Evolutionary conservation across 2,329 filamentous ascomycete species (phyloP), one percentile per base, ranked within the genome.

Genomic region (Stagonosporopsis chrysanthemi): DNA sequence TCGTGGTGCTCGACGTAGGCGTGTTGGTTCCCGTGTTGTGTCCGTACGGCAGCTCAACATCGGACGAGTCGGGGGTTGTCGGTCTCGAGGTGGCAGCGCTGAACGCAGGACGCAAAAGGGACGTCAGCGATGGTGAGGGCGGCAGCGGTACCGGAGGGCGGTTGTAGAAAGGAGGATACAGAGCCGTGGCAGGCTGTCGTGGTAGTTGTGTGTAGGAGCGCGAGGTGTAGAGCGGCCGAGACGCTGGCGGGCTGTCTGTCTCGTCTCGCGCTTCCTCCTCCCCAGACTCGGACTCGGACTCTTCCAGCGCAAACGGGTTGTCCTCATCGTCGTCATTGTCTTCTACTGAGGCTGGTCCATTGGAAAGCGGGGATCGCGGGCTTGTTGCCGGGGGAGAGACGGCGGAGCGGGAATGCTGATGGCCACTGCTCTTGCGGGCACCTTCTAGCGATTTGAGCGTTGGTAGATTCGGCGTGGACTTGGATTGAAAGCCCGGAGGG

Each of bases 111-210:
- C 93, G 90, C 7, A 98, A 85, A 19, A 99, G 87, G 12, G 92
- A 97, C 0, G 94, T 98, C 64, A 99, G 80, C 1, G 91, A 96
- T 0, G 95, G 95, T 0, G 92, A 97, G 0, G 94, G 94, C 0
- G 95, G 95, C 0, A 98, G 83, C 3, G 95, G 94, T 2, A 92
- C 97, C 0, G 95, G 95, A n/a, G 95, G 95, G 3, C 94, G 88
- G 63, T 96, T 96, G 82, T 99, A 99, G 82, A 98, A 98, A 15
- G 95, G 95, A 24, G 95, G 95, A 74, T 89, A 90, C 62, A 81
- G 68, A 7, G 67, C 65, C 23, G 63, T 69, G 1, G 67, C 62
- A 3, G 72, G 69, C 23, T 73, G 71, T 19, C 65, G 77, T 1
- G 73, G 68, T 2, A 82, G 76, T 35, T 81, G 76, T n/a, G 75